Percentiles rank a stretch among this genome's conserved stretches.
Evolutionary conservation across 1,139 yeast species (phyloP).

Genomic region (Debaryomyces sp.): DNA sequence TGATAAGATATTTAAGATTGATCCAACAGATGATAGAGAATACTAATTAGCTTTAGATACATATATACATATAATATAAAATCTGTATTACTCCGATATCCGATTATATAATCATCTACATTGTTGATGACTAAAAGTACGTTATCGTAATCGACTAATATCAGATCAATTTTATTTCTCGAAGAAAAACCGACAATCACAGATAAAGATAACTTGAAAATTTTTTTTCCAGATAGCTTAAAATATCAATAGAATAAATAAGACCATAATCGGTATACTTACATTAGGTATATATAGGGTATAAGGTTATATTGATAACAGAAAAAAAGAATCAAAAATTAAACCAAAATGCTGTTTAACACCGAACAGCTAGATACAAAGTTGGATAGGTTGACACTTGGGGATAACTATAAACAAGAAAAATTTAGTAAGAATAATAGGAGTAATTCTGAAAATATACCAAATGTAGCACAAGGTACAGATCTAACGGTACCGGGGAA

Average conservation of each 20-base stretch:
- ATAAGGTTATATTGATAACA: neutral
- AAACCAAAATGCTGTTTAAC: conserved; percentile 15
- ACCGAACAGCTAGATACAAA: conserved; percentile 23
- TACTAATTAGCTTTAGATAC: neutral
- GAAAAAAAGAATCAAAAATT: neutral
- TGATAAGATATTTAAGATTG: conserved; percentile 61
- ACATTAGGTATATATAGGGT: neutral
- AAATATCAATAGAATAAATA: neutral
- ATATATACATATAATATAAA: neutral
- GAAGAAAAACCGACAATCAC: conserved; percentile 1
- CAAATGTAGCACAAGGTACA: neutral
- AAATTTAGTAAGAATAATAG: neutral
- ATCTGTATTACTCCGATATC: neutral
- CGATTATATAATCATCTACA: neutral
- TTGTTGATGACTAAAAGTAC: conserved; percentile 3
- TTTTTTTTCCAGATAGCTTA: neutral
- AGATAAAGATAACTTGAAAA: conserved; percentile 3
- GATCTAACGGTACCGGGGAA: neutral
- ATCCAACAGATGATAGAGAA: conserved; percentile 48
- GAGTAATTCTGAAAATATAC: neutral
- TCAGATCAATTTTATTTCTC: conserved; percentile 2
- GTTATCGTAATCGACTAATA: conserved; percentile 5
- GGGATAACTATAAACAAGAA: conserved; percentile 5
- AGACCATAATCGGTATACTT: neutral
- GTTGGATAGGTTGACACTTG: conserved; percentile 18